Evolutionary conservation across 176 grass and related monocot species (phyloP), one percentile per base, ranked within the genome.

Genomic region (Oropetium thomaeum): DNA sequence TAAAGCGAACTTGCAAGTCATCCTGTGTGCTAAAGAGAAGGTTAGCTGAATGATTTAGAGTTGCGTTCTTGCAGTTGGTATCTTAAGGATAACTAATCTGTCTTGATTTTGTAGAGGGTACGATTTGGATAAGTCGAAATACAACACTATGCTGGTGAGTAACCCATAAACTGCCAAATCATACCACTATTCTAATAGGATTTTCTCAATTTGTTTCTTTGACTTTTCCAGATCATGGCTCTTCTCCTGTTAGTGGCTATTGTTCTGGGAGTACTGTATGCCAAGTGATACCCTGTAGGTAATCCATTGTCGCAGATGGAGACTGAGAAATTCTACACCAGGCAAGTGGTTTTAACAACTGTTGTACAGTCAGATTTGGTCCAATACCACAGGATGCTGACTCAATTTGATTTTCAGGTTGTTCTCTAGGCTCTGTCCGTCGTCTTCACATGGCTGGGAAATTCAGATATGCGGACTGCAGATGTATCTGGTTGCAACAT

Each of bases 11-110:
- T 64, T 98, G 95, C 89, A 67, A 63, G 53, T 79, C 70, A 53
- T 95, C 96, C 0, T 89, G 91, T 25, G 77, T 85, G 43, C 74
- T 99, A 25, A 90, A 83, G 77, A 90, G 79, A 73, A 99, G 96
- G 96, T 99, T 80, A 43, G 62, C 35, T 23, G 53, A 67, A 61
- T 87, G 65, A 70, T 68, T 64, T 65, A 62, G 34, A 37, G 12
- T 63, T 60, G 26, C 19, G 71, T 32, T 41, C 87, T 86, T 29
- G 17, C 22, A 80, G 23, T 64, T 37, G 28, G 1, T 27, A 61
- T 83, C 27, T 54, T 77, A 22, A 39, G 58, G 26, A 31, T 73
- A 10, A 15, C 42, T 39, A 20, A 62, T 39, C 67, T 72, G 26
- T 63, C 30, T 73, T 40, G 31, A 19, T 68, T 90, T 28, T 85